Conservation (phyloP, 106 monocot genomes). For the Platanthera guangdongensis region DNA sequence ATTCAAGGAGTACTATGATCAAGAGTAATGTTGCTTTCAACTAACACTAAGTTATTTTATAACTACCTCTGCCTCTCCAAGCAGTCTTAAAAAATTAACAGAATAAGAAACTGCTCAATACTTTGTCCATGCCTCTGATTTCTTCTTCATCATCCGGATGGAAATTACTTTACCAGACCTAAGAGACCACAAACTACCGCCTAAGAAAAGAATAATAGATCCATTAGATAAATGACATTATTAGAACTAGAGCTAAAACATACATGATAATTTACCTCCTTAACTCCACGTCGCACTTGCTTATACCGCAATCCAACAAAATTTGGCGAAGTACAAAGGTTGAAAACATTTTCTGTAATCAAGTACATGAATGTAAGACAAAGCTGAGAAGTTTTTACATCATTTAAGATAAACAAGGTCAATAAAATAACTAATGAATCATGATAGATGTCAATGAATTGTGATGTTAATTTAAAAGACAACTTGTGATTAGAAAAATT, state of each 20-base stretch:
- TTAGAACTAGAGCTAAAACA: neutral
- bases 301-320: conserved; percentile 60
- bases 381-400: neutral
- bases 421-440: neutral
- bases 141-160: conserved; percentile 82
- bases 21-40: too few species aligned
- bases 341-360: conserved; percentile 87
- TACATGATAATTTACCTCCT: conserved; percentile 40
- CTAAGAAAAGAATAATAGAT: conserved; percentile 38
- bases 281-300: conserved; percentile 48
- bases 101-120: conserved; percentile 20
- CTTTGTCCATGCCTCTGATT: conserved; percentile 70
- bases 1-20: too few species aligned
- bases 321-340: conserved; percentile 47
- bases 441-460: neutral
- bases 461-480: neutral
- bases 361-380: conserved; percentile 9
- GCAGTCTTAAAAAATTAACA: neutral
- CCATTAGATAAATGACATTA: conserved; percentile 2
- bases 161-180: conserved; percentile 70
- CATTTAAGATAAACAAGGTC: neutral
- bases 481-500: neutral
- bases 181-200: conserved; percentile 80
- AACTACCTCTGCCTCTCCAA: neutral
- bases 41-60: too few species aligned